Evolutionary conservation across 2,329 filamentous ascomycete genomes (phyloP).

Genomic region (Pseudopyricularia javanii): DNA sequence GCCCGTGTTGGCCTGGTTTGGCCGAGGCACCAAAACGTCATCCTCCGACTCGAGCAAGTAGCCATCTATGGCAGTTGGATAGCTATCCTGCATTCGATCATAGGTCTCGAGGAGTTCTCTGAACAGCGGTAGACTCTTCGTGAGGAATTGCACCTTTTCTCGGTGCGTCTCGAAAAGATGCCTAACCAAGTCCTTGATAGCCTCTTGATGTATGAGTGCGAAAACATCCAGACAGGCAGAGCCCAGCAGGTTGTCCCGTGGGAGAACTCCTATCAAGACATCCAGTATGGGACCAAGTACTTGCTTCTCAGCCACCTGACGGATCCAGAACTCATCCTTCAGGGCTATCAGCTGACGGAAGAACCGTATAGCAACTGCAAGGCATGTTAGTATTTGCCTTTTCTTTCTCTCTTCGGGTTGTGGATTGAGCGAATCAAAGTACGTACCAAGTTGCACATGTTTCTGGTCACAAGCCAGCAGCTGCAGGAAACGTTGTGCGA

Average conservation of each 20-base stretch:
- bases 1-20: constrained; percentile 28
- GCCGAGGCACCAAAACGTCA: constrained; percentile 25
- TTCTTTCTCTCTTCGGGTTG: not conserved
- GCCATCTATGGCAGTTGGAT: constrained; percentile 46
- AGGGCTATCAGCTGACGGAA: constrained; percentile 77
- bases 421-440: not conserved
- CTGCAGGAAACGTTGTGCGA: constrained; percentile 69
- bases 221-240: constrained; percentile 92
- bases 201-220: constrained; percentile 75
- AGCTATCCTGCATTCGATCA: constrained; percentile 60
- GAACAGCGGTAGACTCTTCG: constrained; percentile 81
- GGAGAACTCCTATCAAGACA: constrained; percentile 74
- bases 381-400: not conserved
- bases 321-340: constrained; percentile 84
- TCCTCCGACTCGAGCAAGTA: constrained; percentile 64
- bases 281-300: constrained; percentile 77
- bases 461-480: constrained; percentile 77
- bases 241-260: constrained; percentile 83
- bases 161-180: constrained; percentile 78
- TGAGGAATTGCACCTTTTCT: constrained; percentile 62
- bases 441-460: constrained; percentile 76
- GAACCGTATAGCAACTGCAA: constrained; percentile 74
- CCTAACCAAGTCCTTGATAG: constrained; percentile 67
- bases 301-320: constrained; percentile 68
- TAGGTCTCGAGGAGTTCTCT: constrained; percentile 62